These are phyloP conservation scores for Zopfochytrium polystomum DNA, from an alignment of 371 early-diverging fungal genomes.

Conservation along the genomic window DNA sequence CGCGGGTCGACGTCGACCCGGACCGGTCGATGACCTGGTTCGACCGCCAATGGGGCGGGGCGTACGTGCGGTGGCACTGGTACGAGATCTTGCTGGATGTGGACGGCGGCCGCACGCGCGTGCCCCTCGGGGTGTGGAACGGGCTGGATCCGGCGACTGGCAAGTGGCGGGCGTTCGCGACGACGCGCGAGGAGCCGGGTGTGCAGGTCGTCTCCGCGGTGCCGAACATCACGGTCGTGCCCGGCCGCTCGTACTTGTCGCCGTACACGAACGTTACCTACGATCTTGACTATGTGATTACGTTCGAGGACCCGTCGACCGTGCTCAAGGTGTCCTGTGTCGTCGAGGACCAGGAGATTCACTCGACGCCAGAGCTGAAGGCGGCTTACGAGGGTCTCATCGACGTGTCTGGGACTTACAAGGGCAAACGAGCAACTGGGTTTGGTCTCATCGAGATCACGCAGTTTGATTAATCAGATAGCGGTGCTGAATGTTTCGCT, in stretches of 20 bases:
- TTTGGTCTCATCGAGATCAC: background rate
- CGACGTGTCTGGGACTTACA: background rate
- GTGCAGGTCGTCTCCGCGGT: background rate
- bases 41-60: background rate
- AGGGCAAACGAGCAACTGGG: background rate
- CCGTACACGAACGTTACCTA: background rate
- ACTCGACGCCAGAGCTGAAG: background rate
- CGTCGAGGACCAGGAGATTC: background rate
- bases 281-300: background rate
- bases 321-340: background rate
- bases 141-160: background rate
- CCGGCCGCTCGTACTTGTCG: background rate
- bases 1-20: background rate
- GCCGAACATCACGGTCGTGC: background rate
- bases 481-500: no score
- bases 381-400: background rate
- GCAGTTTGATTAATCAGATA: no score
- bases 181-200: background rate
- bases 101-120: background rate
- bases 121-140: background rate
- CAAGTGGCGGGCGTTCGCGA: background rate
- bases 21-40: background rate
- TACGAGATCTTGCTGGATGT: background rate
- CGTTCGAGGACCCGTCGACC: background rate
- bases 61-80: background rate